Conservation (phyloP, 2,329 filamentous ascomycete species). For the Huntiella bhutanensis region DNA sequence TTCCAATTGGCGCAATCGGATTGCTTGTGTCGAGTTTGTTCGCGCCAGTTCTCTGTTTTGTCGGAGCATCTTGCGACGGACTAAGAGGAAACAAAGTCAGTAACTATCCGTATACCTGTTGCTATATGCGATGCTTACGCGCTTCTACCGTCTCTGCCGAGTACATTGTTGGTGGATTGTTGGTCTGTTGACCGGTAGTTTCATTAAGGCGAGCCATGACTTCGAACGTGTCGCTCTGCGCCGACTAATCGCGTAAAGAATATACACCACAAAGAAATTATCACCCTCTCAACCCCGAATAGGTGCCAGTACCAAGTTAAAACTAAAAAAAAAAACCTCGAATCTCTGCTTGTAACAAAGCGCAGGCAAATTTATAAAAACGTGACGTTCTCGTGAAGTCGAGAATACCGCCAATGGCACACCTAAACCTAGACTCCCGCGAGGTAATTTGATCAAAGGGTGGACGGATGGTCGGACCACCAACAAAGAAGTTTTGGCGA, state of each 20-base stretch:
- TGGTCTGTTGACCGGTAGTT: slow-evolving; percentile 25
- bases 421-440: too few species aligned
- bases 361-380: too few species aligned
- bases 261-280: too few species aligned
- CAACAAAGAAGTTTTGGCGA: slow-evolving; percentile 5
- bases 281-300: too few species aligned
- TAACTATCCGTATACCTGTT: background rate
- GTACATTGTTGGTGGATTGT: slow-evolving; percentile 7
- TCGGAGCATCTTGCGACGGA: slow-evolving; percentile 59
- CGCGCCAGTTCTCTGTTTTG: slow-evolving; percentile 73
- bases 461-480: slow-evolving; percentile 1
- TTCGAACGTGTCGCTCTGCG: slow-evolving; percentile 17
- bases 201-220: slow-evolving; percentile 70
- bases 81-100: slow-evolving; percentile 23
- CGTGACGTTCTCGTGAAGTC: too few species aligned
- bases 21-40: slow-evolving; percentile 57
- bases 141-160: slow-evolving; percentile 45
- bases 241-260: too few species aligned
- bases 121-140: slow-evolving; percentile 31
- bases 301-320: too few species aligned
- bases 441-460: too few species aligned
- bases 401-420: too few species aligned
- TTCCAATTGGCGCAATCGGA: slow-evolving; percentile 59
- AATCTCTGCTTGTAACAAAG: too few species aligned
- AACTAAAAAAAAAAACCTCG: too few species aligned